Base-by-base conservation (phyloP, 2,329 filamentous ascomycete genomes). In the Pochonia chlamydosporia region DNA sequence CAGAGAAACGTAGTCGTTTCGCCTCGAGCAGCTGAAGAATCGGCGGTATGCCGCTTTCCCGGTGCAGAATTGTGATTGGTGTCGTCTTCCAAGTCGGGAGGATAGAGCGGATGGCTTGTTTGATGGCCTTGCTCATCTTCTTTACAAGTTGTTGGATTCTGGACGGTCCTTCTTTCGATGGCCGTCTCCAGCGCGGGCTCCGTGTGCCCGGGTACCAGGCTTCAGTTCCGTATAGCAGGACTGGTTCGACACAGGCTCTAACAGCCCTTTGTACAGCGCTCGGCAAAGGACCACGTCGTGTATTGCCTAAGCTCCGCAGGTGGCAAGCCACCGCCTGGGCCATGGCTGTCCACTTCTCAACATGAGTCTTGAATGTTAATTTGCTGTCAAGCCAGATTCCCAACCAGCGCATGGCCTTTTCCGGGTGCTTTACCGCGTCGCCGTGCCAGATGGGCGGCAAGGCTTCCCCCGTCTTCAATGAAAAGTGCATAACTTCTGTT, bases 401-500 rank as follows among this genome's bases (percentile, higher is more conserved):
- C 7, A 59, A 49, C 54, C 51, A 59, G 14, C 47, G 44, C 26
- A 58, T 49, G 11, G 52, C 44, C 6, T 42, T 14, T 30, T 43
- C 37, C 8, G 47, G 40, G 21, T 44, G 20, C 14, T 44, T 48
- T 10, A 40, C 25, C 3, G 21, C 36, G 20, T 43, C 36, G 20
- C 36, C 26, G 37, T 51, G 43, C 31, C 43, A 30, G 6, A 35
- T 18, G 6, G 30, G 8, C 11, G 18, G 11, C 14, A 4, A 4
- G 20, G 9, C 44, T 25, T 18, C 48, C 26, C 40, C 37, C 40
- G 18, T 31, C 9, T 41, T 48, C 37, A 25, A 39, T 5, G 46
- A 44, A 42, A 58, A 55, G 37, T 59, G 50, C 21, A 59, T 56
- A 3, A 56, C 49, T 43, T 59, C 49, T n/a, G n/a, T n/a, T n/a